Evolutionary conservation across 2,329 filamentous ascomycete species (phyloP).

Genomic region (Scytalidium sp.): DNA sequence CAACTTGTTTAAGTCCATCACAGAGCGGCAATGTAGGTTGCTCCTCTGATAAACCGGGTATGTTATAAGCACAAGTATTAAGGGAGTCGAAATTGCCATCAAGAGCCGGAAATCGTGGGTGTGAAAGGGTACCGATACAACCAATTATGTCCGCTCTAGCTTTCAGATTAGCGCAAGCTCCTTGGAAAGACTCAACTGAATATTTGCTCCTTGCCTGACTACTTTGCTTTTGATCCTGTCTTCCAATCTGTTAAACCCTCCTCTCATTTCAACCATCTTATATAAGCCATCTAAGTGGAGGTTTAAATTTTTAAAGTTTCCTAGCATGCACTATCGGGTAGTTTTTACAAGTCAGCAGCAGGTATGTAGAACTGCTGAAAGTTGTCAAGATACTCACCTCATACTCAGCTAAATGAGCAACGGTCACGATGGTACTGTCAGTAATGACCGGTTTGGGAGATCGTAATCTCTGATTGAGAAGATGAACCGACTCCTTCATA

Average conservation of each 20-base stretch:
- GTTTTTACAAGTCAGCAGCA: neutral
- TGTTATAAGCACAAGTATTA: neutral
- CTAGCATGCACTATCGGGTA: neutral
- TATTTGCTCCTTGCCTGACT: too few species aligned
- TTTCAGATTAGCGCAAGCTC: too few species aligned
- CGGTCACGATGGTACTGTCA: neutral
- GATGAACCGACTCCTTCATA: conserved; percentile 1
- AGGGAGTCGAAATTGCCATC: too few species aligned
- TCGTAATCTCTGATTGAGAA: neutral
- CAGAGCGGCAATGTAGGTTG: neutral
- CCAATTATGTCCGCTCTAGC: neutral
- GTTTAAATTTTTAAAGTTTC: neutral
- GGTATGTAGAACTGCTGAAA: neutral
- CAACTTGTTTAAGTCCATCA: neutral
- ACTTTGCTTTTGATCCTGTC: neutral
- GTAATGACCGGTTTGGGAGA: neutral
- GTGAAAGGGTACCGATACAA: neutral
- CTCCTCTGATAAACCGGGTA: neutral
- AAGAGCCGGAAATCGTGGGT: neutral
- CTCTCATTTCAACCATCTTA: neutral
- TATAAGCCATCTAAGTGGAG: neutral
- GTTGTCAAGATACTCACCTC: neutral
- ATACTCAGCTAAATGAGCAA: neutral
- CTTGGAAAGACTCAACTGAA: too few species aligned
- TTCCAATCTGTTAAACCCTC: neutral